A percentile compares a stretch with the other conserved stretches of the same genome.
Conservation (phyloP, 345 rosid species). For the Laguncularia racemosa region DNA sequence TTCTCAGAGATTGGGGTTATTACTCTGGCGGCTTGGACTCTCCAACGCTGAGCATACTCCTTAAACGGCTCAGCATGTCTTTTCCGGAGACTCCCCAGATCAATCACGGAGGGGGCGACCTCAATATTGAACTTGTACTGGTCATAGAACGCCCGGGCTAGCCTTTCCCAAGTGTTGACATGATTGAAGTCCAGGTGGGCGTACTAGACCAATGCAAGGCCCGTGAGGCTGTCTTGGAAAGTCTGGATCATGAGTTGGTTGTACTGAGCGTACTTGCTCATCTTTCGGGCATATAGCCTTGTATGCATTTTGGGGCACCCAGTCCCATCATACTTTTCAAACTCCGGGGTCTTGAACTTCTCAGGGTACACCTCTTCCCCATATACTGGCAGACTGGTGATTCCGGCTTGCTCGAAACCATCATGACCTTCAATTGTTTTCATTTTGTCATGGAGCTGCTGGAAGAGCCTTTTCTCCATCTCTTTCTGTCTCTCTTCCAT, state of each 20-base stretch:
- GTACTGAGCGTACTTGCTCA: background rate
- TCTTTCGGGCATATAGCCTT: background rate
- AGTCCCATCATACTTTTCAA: slow-evolving; percentile 1
- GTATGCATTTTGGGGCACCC: background rate
- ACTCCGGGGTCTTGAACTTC: background rate
- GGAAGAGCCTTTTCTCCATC: no score
- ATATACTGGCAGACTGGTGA: no score
- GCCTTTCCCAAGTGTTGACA: background rate
- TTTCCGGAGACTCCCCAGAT: no score
- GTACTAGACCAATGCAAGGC: background rate
- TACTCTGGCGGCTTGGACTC: no score
- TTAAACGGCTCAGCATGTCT: no score
- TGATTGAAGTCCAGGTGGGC: background rate
- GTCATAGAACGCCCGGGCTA: background rate
- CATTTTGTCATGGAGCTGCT: no score
- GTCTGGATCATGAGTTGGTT: background rate
- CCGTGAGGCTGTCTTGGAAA: background rate
- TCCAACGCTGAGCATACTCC: no score
- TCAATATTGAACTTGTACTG: background rate
- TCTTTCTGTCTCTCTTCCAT: no score
- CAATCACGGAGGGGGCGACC: background rate
- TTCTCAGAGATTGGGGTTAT: no score
- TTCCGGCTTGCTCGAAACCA: no score
- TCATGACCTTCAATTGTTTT: no score
- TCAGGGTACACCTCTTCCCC: background rate